These are phyloP conservation scores for Colletotrichum cereale DNA, from an alignment of 2,329 filamentous ascomycete species.

Conservation along the genomic window DNA sequence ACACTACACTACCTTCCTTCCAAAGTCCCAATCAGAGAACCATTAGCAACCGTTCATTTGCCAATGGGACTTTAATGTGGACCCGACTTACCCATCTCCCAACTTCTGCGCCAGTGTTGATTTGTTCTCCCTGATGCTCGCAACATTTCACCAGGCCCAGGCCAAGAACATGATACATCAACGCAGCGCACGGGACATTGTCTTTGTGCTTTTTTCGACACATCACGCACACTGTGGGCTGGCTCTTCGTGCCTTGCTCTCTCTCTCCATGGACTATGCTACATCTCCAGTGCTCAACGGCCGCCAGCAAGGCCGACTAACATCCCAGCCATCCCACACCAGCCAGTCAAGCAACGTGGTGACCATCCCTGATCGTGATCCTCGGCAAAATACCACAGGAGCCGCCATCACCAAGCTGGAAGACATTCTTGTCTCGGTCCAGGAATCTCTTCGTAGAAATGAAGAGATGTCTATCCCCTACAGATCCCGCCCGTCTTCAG, in stretches of 20 bases:
- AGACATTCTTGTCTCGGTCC: constrained; percentile 63
- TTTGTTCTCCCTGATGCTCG: not conserved
- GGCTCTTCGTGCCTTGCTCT: not conserved
- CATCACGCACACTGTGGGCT: not conserved
- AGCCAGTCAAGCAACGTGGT: constrained; percentile 26
- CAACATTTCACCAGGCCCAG: not conserved
- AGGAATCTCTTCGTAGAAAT: constrained; percentile 61
- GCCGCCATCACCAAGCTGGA: constrained; percentile 66
- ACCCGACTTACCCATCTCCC: not conserved
- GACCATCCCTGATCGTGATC: constrained; percentile 16
- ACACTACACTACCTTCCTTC: not conserved
- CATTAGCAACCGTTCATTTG: not conserved
- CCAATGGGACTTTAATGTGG: not conserved
- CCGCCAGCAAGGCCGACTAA: constrained; percentile 30
- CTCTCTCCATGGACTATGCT: constrained; percentile 34
- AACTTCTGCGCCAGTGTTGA: not conserved
- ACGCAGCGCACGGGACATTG: not conserved
- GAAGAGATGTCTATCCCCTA: constrained; percentile 63
- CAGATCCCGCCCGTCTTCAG: constrained; percentile 48
- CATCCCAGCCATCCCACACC: constrained; percentile 11
- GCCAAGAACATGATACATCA: not conserved
- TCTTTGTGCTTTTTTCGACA: too few species aligned
- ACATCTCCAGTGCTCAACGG: constrained; percentile 14
- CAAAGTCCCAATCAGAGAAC: not conserved
- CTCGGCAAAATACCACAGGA: constrained; percentile 39